Evolutionary conservation across 768 basidiomycete species (phyloP), one percentile per base, ranked within the genome.

Genomic region (Pisolithus tinctorius): DNA sequence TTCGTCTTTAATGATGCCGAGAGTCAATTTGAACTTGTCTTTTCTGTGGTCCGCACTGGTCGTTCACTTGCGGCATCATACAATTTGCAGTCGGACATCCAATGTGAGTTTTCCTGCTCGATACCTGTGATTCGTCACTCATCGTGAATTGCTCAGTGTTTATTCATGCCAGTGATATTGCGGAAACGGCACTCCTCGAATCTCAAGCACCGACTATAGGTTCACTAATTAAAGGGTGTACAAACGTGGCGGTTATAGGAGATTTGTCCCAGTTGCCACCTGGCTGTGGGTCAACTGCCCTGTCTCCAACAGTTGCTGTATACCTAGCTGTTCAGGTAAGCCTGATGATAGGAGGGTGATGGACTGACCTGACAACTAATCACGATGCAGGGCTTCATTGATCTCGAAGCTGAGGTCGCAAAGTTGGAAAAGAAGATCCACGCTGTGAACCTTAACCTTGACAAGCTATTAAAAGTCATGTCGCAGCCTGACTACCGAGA

Each of bases 371-470:
- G 13, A 42, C 11, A 20, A 23, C 25, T 42, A 20, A 42, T 42
- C 17, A 23, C 14, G 11, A 13, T 5, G 14, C 58, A 96, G 93
- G 93, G 94, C 25, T 82, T 94, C 39, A 84, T 99, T 16, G 87
- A 98, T 69, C 71, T 95, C 6, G 84, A 91, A 43, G 81, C 79
- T 2, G 95, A 98, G 69, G 87, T 96, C 42, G 73, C 79, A 38
- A 97, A 94, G 68, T 84, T 86, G 54, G 82, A 91, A 63, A 97
- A 96, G 80, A 96, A 94, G 69, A 77, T 89, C 2, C 80, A 85
- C 37, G 71, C 93, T 9, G 83, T 81, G 2, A 73, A 76, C 48
- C 55, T 88, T 47, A 85, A 81, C 57, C 70, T 88, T 40, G 81
- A 84, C 49, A 97, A 96, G 74, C 71, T 95, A 36, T 58, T 71